These are phyloP conservation scores for Heterobasidion annosum DNA, from an alignment of 1,284 basidiomycete genomes.

Conservation along the genomic window DNA sequence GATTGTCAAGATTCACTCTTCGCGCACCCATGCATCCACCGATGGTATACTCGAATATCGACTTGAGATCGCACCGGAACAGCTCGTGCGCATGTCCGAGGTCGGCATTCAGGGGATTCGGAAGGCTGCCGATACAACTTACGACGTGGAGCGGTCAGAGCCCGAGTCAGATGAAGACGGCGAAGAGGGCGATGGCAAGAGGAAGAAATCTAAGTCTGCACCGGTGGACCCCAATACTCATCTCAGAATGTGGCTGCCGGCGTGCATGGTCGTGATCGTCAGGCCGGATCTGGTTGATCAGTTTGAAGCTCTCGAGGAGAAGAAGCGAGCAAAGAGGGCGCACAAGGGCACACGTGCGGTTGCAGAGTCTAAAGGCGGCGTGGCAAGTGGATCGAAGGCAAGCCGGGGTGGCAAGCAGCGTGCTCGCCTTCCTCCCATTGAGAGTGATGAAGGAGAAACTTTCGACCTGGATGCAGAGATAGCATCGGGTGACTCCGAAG, in stretches of 20 bases:
- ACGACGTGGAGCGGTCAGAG: constrained; percentile 23
- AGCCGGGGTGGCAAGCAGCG: too few species aligned
- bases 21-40: constrained; percentile 52
- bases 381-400: too few species aligned
- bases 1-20: constrained; percentile 35
- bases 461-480: constrained; percentile 7
- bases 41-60: constrained; percentile 66
- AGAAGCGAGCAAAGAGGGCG: constrained; percentile 41
- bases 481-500: constrained; percentile 4
- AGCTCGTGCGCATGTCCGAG: constrained; percentile 54
- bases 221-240: constrained; percentile 39
- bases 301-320: constrained; percentile 43
- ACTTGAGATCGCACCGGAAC: constrained; percentile 56
- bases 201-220: constrained; percentile 26
- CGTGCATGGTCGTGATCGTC: constrained; percentile 60
- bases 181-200: constrained; percentile 20
- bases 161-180: constrained; percentile 27
- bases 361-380: background rate
- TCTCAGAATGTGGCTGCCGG: constrained; percentile 69
- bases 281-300: constrained; percentile 53
- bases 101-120: constrained; percentile 57
- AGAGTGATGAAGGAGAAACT: constrained; percentile 4
- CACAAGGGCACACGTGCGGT: constrained; percentile 21
- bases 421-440: too few species aligned
- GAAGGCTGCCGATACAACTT: constrained; percentile 32